Conservation (phyloP, 257 asterid species). For the Solanum clarkiae region DNA sequence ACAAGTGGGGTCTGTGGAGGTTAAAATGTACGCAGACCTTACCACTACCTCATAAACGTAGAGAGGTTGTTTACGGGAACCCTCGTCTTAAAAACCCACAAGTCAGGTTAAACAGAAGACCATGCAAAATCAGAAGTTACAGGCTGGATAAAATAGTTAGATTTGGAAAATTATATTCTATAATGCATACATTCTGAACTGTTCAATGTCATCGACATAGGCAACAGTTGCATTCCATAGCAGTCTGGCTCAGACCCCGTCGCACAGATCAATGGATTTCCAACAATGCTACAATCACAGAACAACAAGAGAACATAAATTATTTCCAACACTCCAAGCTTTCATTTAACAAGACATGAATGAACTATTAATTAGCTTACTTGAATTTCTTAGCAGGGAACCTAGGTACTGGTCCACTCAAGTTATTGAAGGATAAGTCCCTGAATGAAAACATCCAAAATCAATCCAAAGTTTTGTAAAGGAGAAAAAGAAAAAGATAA, state of each 20-base stretch:
- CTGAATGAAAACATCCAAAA: conserved; percentile 17
- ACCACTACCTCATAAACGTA: too few species aligned
- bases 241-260: conserved; percentile 57
- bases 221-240: conserved; percentile 48
- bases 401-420: conserved; percentile 77
- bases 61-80: too few species aligned
- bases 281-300: conserved; percentile 42
- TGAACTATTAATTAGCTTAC: conserved; percentile 26
- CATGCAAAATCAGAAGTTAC: background rate
- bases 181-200: conserved; percentile 38
- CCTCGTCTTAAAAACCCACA: too few species aligned
- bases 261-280: conserved; percentile 75
- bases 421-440: conserved; percentile 92
- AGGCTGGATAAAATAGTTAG: background rate
- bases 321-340: background rate
- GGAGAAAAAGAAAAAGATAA: background rate
- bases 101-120: background rate
- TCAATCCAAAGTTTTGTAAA: background rate
- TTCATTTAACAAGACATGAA: background rate
- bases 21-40: too few species aligned
- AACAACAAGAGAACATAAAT: background rate
- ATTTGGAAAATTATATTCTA: background rate
- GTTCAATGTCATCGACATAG: conserved; percentile 87
- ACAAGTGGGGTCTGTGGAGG: too few species aligned
- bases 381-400: conserved; percentile 75